These are phyloP conservation scores for Botryotinia convoluta DNA, from an alignment of 2,329 filamentous ascomycete species.

Conservation along the genomic window DNA sequence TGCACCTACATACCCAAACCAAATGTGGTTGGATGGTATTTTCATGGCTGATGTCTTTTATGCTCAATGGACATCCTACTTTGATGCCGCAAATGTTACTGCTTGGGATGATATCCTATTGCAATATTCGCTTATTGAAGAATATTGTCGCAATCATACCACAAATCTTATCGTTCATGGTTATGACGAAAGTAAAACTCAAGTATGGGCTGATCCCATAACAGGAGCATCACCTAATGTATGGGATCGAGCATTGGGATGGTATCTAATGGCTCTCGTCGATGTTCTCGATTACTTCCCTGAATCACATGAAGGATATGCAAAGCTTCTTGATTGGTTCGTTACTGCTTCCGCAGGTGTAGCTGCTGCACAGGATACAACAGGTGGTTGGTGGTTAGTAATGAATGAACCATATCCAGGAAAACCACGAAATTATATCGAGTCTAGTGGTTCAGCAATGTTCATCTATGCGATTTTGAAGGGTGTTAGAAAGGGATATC, in stretches of 20 bases:
- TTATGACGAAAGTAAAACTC: conserved; percentile 39
- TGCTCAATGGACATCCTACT: conserved; percentile 28
- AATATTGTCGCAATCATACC: conserved; percentile 27
- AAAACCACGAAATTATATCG: conserved; percentile 13
- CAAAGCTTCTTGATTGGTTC: neutral
- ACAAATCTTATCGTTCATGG: conserved; percentile 39
- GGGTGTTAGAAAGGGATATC: conserved; percentile 12
- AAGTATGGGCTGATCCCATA: conserved; percentile 39
- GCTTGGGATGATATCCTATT: conserved; percentile 36
- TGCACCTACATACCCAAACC: conserved; percentile 44
- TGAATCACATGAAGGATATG: conserved; percentile 21
- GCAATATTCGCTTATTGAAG: conserved; percentile 33
- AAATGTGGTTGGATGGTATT: conserved; percentile 56
- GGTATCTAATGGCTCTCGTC: conserved; percentile 42
- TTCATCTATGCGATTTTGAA: conserved; percentile 15
- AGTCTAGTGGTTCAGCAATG: conserved; percentile 12
- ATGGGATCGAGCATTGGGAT: conserved; percentile 42
- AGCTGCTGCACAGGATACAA: conserved; percentile 5
- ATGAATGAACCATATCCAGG: conserved; percentile 18
- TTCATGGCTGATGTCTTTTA: conserved; percentile 46
- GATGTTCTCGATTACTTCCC: conserved; percentile 40
- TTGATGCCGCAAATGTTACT: conserved; percentile 32
- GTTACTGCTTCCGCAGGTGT: conserved; percentile 8
- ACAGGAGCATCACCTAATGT: conserved; percentile 42
- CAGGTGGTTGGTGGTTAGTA: conserved; percentile 16